A percentile compares a stretch with the other conserved stretches of the same genome.
Evolutionary conservation across 371 early-diverging fungal species (phyloP).

Genomic region (Mucor mucedo): DNA sequence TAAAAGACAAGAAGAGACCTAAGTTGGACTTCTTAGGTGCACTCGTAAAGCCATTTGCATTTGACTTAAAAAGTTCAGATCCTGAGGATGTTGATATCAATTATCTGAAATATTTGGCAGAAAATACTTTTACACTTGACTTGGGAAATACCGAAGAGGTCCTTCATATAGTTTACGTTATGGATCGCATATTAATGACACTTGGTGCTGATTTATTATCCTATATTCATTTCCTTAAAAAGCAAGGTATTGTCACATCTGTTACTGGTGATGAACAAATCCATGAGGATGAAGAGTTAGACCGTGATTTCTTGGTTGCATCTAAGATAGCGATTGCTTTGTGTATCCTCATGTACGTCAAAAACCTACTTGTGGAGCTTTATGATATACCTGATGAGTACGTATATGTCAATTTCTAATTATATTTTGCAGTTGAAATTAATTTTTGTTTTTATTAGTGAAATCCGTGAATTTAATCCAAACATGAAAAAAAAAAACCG

Average conservation of each 20-base stretch:
- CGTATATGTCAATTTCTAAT: conserved; percentile 11
- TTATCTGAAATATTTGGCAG: conserved; percentile 79
- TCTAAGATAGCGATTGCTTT: conserved; percentile 50
- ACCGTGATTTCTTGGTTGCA: conserved; percentile 28
- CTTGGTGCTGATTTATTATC: conserved; percentile 66
- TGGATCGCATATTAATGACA: conserved; percentile 73
- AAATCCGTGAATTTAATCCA: conserved; percentile 26
- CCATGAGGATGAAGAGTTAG: conserved; percentile 12
- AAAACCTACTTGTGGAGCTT: conserved; percentile 61
- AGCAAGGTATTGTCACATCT: conserved; percentile 17
- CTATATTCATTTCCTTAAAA: conserved; percentile 42
- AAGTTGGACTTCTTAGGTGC: conserved; percentile 75
- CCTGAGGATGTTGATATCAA: conserved; percentile 51
- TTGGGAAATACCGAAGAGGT: conserved; percentile 83
- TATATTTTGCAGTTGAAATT: neutral
- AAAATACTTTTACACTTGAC: conserved; percentile 77
- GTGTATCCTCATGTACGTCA: conserved; percentile 64
- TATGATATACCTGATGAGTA: conserved; percentile 73
- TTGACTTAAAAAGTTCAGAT: conserved; percentile 45
- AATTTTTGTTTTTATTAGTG: conserved; percentile 10
- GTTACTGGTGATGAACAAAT: conserved; percentile 13
- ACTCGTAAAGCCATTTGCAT: conserved; percentile 73
- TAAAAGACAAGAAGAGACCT: conserved; percentile 68
- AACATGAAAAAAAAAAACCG: conserved; percentile 12
- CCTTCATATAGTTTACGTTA: conserved; percentile 67